Evolutionary conservation across 345 rosid species (phyloP), one percentile per base, ranked within the genome.

Genomic region (Eucalyptus curtisii): DNA sequence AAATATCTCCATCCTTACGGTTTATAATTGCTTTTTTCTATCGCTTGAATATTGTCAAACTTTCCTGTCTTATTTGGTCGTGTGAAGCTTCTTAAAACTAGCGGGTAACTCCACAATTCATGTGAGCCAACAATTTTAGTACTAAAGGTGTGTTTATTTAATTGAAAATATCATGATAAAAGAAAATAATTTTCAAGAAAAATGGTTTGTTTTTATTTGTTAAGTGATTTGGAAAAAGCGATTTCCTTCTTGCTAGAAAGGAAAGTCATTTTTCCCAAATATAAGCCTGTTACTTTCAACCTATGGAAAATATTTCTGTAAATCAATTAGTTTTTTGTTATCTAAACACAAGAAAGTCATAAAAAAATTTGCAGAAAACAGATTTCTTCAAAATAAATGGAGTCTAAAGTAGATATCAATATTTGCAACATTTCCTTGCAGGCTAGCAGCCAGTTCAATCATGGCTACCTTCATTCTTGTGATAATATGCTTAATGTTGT

Each of bases 171-270:
- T 57, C 30, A 57, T 25, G 14, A 57, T 57, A 57, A 57, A 57
- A 27, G 64, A 57, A 57, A 57, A 57, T 25, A 1, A 57, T 57
- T 25, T 10, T n/a, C n/a, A 57, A 24, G 2, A 11, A 10, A 57
- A 57, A 57, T 57, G n/a, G 64, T 57, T 4, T 57, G n/a, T 10
- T 57, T 57, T 25, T 11, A 57, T 25, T 57, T 57, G n/a, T 57
- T 55, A 24, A 25, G 3, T 57, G 30, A 25, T 57, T 25, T 57
- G 0, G 1, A 0, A 12, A 5, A 57, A 57, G n/a, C 1, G 0
- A 10, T 57, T 57, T 57, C 2, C 2, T 25, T 57, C 2, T 57
- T 57, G 2, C 5, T 57, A 0, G 3, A 57, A 4, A 4, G 64
- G 13, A 25, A 57, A 25, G 30, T 57, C 64, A 25, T 57, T 57